Conservation (phyloP, 208 protist genomes). For the Trypanosoma lewisi region DNA sequence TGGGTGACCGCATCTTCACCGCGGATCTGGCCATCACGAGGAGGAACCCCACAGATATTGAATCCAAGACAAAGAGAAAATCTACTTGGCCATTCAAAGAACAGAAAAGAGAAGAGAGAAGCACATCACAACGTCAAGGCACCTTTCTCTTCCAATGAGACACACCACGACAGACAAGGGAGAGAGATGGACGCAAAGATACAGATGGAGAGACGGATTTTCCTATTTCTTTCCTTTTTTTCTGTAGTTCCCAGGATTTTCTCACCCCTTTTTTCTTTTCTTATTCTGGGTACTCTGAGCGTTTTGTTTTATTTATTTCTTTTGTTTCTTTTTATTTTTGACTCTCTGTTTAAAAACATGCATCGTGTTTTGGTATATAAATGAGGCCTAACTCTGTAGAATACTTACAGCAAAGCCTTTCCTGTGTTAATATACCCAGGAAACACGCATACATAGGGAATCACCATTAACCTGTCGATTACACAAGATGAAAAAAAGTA, state of each 20-base stretch:
- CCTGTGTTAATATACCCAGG: no score
- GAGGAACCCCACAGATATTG: not conserved
- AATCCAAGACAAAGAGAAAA: not conserved
- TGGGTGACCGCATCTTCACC: not conserved
- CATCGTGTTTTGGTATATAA: no score
- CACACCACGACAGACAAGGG: not conserved
- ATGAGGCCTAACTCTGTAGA: no score
- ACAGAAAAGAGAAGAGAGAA: constrained; percentile 15
- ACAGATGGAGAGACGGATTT: not conserved
- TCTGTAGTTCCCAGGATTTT: constrained; percentile 3
- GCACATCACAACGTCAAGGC: not conserved
- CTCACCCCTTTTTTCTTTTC: not conserved
- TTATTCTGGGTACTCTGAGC: not conserved
- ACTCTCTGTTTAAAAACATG: constrained; percentile 4
- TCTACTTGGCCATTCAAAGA: not conserved
- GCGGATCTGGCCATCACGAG: not conserved
- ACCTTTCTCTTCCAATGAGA: not conserved
- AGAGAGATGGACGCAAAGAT: not conserved
- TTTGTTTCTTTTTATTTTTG: constrained; percentile 5
- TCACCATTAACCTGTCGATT: no score
- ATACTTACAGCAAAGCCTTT: no score
- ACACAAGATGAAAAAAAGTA: constrained; percentile 16
- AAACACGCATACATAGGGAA: no score
- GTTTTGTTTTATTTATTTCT: no score
- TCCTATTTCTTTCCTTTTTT: constrained; percentile 13